Base-by-base conservation (phyloP, 306 rosid species). In the Bauhinia variegata region DNA sequence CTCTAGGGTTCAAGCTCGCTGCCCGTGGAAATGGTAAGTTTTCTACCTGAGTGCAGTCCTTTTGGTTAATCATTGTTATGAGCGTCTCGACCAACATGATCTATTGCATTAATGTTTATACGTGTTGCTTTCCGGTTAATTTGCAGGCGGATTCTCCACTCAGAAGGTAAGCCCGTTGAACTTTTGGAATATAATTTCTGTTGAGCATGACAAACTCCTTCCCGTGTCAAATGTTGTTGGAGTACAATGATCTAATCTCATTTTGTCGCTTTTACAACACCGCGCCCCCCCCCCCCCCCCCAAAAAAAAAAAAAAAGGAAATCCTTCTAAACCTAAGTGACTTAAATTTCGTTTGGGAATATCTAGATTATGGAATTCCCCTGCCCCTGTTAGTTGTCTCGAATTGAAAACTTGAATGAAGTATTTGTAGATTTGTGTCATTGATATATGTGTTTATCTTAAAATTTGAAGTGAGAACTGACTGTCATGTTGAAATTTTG, bases 121-220 rank as follows among this genome's bases (percentile, higher is more conserved):
- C 70, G 3, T 37, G 10, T 9, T 16, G 63, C 36, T 52, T 10
- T 28, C 41, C 37, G 34, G 33, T 67, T 54, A 32, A 13, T 37
- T 63, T 47, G 63, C 92, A 93, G 99, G 92, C 90, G 14, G 95
- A 86, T 75, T 86, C 97, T 65, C 96, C 92, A 2, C 78, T 82
- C 53, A 81, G 78, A 82, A 81, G 85, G 99, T 88, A 71, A 81
- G 75, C 75, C 65, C 49, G 54, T 11, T 16, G 6, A 62, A 37
- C 16, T n/a, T 6, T 54, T 18, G 5, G 16, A 28, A 60, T 59
- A 6, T 1, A 10, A 23, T 53, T 9, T 18, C 28, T 3, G 9
- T 46, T 31, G 30, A 31, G 53, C 54, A 6, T 38, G 48, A n/a
- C n/a, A 37, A 13, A 30, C 53, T 30, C 41, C 34, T n/a, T 31